Evolutionary conservation across 768 basidiomycete genomes (phyloP), one percentile per base, ranked within the genome.

Genomic region (Auriscalpium vulgare): DNA sequence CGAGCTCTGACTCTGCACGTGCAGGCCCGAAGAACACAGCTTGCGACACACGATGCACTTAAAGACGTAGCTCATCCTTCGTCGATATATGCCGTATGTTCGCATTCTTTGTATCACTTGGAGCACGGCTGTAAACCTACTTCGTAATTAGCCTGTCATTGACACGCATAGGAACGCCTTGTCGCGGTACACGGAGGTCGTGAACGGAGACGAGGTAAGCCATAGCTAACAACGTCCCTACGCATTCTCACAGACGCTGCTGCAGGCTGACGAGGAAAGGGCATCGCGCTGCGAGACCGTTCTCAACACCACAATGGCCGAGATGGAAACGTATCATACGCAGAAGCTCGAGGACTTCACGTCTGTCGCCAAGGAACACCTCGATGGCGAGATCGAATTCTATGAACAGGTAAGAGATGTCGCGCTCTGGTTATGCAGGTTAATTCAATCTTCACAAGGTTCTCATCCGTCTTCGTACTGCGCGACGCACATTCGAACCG

Each of bases 261-360:
- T 10, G 34, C 65, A 87, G 84, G 67, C 77, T 13, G 75, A 85
- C 61, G 83, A 85, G 49, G 84, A 87, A 16, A 70, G 85, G 59
- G 82, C 83, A 2, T 77, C 81, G 3, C 81, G 91, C 17, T 92
- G 88, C 66, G 91, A 95, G 70, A 93, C 91, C 0, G 88, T 92
- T 8, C 72, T 95, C 29, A 93, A 94, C 67, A 84, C 83, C 9
- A 92, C 91, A 2, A 85, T 91, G 83, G 88, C 91, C 1, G 91
- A 94, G 72, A 83, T 93, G 75, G 87, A 89, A 50, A 82, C 78
- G 1, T 88, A 91, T 62, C 88, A 91, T 65, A 69, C 72, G 0
- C 87, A 90, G 67, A 88, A 90, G 67, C 65, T 68, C 8, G 86
- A 88, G 63, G 88, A 91, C 61, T 83, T 92, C 58, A 68, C 73